Evolutionary conservation across 2,329 filamentous ascomycete species (phyloP), one percentile per base, ranked within the genome.

Genomic region (Fusarium subglutinans): DNA sequence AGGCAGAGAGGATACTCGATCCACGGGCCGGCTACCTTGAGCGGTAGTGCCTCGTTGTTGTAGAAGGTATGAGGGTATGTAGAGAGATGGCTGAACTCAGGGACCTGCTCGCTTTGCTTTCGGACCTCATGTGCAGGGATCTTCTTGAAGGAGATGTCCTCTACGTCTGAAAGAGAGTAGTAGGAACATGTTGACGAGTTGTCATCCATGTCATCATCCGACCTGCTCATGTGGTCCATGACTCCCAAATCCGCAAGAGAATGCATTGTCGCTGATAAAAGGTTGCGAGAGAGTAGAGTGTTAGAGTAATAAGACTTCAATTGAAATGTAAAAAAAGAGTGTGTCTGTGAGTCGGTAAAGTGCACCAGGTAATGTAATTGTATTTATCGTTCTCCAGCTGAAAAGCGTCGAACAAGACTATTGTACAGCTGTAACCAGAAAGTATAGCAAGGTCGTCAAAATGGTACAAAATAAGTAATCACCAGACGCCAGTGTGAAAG

Each of bases 141-240:
- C 20, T 43, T 18, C 12, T 7, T 48, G 6, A 54, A 37, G 35
- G 44, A 40, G 8, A 38, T 28, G 26, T 57, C 18, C 5, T 62
- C 38, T 2, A 67, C 37, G 3, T 63, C 56, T 1, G 66, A 20
- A 4, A 69, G 63, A 6, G 63, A 69, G 30, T 57, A 69, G 35
- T 69, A 61, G 6, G 66, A 69, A 38, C 48, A 61, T 35, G 54
- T 40, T 14, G 66, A 66, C 3, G n/a, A 50, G n/a, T n/a, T 41
- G n/a, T 66, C 66, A 30, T 66, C 55, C 43, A 61, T 66, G 33
- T 66, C 44, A 8, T 62, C 50, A 20, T 62, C 44, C 7, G 66
- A 69, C 18, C 50, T 15, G 11, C 30, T 44, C 22, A 65, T 28
- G 8, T 62, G 62, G 10, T 51, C 55, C 66, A 66, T 66, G 20